Percentiles rank a stretch among this genome's conserved stretches.
phyloP scores from a whole-genome alignment of 169 alveolate genomes.

The Plasmodium cynomolgi region DNA sequence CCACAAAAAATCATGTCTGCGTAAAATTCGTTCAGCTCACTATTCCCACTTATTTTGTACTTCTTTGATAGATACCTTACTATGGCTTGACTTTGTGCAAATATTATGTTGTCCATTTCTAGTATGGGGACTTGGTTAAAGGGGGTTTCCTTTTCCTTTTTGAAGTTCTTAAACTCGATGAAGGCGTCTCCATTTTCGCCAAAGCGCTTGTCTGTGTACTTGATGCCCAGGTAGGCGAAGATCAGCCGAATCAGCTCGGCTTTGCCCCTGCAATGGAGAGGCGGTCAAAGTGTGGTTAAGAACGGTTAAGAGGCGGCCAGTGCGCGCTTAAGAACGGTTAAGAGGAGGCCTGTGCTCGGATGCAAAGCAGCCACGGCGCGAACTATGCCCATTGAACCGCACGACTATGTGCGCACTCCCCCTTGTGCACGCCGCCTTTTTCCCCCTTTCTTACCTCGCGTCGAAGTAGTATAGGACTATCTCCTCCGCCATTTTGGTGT shows the following conservation, averaged over 20 bases:
- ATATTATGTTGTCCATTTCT: conserved; percentile 29
- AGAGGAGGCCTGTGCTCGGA: background rate
- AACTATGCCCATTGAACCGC: background rate
- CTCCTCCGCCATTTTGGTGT: conserved; percentile 29
- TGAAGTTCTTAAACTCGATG: conserved; percentile 54
- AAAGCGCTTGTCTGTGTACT: conserved; percentile 55
- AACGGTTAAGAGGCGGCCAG: background rate
- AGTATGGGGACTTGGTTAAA: conserved; percentile 64
- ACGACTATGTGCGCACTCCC: background rate
- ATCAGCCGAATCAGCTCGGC: conserved; percentile 58
- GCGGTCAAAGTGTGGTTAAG: background rate
- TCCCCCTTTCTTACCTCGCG: conserved; percentile 46
- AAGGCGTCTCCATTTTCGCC: conserved; percentile 71
- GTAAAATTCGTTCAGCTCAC: conserved; percentile 56
- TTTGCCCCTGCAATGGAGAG: conserved; percentile 31
- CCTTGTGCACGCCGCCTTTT: background rate
- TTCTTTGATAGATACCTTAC: conserved; percentile 65
- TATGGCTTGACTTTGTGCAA: conserved; percentile 70
- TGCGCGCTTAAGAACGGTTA: background rate
- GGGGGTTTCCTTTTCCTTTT: conserved; percentile 67
- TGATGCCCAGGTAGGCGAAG: conserved; percentile 46
- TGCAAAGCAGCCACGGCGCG: background rate
- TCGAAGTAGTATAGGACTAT: conserved; percentile 53
- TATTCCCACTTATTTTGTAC: conserved; percentile 51
- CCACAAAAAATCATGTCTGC: conserved; percentile 74